phyloP scores from a whole-genome alignment of 2,329 filamentous ascomycete genomes.

The Neurospora sp. region DNA sequence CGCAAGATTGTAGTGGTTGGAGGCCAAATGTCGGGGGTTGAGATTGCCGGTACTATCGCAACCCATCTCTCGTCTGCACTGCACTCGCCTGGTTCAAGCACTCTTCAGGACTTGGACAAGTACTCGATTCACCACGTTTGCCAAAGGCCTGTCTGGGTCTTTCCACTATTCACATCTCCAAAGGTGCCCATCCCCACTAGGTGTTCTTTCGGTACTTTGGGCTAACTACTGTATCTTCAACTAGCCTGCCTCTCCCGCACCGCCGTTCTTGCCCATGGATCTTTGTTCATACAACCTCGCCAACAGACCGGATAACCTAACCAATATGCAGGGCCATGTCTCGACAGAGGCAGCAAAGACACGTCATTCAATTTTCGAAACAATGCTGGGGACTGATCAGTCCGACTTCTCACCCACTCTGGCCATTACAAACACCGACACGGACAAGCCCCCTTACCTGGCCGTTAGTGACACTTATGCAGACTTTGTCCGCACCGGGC shows the following conservation, averaged over 20 bases:
- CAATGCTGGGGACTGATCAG: conserved; percentile 43
- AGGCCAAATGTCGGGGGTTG: conserved; percentile 73
- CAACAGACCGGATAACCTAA: conserved; percentile 47
- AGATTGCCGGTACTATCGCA: conserved; percentile 64
- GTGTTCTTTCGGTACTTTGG: not conserved
- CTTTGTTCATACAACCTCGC: conserved; percentile 60
- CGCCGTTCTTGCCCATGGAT: conserved; percentile 63
- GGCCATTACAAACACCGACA: conserved; percentile 29
- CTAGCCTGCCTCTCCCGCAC: conserved; percentile 35
- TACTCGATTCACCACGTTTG: conserved; percentile 59
- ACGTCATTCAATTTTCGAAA: conserved; percentile 41
- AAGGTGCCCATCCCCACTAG: conserved; percentile 27
- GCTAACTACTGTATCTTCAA: conserved; percentile 18
- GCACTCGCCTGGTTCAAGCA: conserved; percentile 37
- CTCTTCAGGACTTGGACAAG: conserved; percentile 32
- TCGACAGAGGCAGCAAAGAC: conserved; percentile 43
- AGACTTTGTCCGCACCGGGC: conserved; percentile 60
- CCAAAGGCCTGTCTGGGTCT: conserved; percentile 61
- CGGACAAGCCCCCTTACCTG: conserved; percentile 50
- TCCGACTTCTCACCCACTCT: conserved; percentile 35
- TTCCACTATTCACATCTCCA: conserved; percentile 49
- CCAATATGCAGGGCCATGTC: conserved; percentile 56
- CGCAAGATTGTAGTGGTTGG: conserved; percentile 65
- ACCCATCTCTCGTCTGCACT: conserved; percentile 56
- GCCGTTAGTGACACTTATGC: conserved; percentile 63